Base-by-base conservation (phyloP, 2,329 filamentous ascomycete species). In the Arachnomyces sp. region DNA sequence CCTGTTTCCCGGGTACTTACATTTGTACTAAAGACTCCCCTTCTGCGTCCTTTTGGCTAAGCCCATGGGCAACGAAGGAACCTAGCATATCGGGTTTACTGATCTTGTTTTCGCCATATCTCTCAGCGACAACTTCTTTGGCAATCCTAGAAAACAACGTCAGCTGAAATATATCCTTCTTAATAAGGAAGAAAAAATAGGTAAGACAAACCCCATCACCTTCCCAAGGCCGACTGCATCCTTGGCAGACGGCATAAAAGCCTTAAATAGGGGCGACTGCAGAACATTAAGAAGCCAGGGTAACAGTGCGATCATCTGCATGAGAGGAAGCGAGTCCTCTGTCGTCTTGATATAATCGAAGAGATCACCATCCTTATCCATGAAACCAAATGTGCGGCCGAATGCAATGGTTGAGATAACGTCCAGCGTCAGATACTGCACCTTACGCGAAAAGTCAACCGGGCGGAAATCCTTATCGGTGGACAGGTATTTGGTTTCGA, bases 351-450 rank as follows among this genome's bases (percentile, higher is more conserved):
- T 56, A 40, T 70, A 59, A 5, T 43, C 46, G 31, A 65, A 60
- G 6, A 66, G 53, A 40, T 75, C 72, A 3, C 53, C 47, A 51
- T 74, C 65, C 11, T 57, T 58, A 7, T 58, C 48, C 28, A 73
- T 57, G 49, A 68, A 63, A n/a, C 69, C 66, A 43, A 74, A 71
- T 3, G 68, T 44, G 40, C 62, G 50, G 8, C 74, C 75, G 33
- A 77, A 71, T 0, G 70, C 71, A 3, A 79, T 52, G 32, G 68
- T 66, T 28, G 67, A 72, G 46, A 80, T 75, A 30, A 76, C 68
- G 43, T 79, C 76, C 3, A 78, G 57, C 0, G 73, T 74, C 40
- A 78, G 71, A 57, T 65, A 77, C 31, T 74, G 71, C 3, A 67
- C 63, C 44, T 73, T 72, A 4, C 57, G 56, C 2, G 63, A 68